Percentiles rank a stretch among this genome's conserved stretches.
phyloP scores from a whole-genome alignment of 495 filamentous ascomycete species.

The Clavariopsis aquatica region DNA sequence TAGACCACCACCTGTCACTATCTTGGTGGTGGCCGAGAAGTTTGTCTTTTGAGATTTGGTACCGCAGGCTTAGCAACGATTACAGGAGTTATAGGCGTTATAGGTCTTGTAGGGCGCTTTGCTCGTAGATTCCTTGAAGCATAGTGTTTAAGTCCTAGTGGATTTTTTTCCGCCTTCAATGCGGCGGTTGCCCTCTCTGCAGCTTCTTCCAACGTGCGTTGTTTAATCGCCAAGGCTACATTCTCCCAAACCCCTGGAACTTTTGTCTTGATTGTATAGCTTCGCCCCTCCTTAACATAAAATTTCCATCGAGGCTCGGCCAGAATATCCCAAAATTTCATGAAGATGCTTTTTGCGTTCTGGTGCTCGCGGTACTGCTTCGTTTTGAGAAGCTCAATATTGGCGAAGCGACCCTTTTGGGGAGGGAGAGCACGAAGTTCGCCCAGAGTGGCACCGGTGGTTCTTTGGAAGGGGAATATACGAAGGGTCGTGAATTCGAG shows the following conservation, averaged over 20 bases:
- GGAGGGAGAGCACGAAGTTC: conserved; percentile 23
- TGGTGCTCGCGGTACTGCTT: background rate
- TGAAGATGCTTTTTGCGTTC: background rate
- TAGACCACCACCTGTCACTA: background rate
- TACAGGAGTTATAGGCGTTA: background rate
- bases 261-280: conserved; percentile 17
- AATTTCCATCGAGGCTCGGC: conserved; percentile 27
- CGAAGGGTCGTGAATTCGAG: conserved; percentile 29
- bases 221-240: conserved; percentile 13
- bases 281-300: conserved; percentile 29
- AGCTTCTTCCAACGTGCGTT: conserved; percentile 3
- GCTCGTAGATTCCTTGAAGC: background rate
- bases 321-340: conserved; percentile 3
- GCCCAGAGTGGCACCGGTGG: conserved; percentile 1
- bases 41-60: conserved; percentile 21
- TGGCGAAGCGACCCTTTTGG: conserved; percentile 15
- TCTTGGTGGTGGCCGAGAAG: conserved; percentile 2
- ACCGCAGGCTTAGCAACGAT: background rate
- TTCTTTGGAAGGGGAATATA: conserved; percentile 6
- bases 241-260: conserved; percentile 31
- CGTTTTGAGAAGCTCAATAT: conserved; percentile 17
- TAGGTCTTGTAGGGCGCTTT: background rate
- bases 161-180: background rate
- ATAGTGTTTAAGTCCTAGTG: background rate
- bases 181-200: background rate